Percentiles rank a stretch among this genome's conserved stretches.
Evolutionary conservation across 2,329 filamentous ascomycete species (phyloP).

Genomic region (Diaporthe longicolla): DNA sequence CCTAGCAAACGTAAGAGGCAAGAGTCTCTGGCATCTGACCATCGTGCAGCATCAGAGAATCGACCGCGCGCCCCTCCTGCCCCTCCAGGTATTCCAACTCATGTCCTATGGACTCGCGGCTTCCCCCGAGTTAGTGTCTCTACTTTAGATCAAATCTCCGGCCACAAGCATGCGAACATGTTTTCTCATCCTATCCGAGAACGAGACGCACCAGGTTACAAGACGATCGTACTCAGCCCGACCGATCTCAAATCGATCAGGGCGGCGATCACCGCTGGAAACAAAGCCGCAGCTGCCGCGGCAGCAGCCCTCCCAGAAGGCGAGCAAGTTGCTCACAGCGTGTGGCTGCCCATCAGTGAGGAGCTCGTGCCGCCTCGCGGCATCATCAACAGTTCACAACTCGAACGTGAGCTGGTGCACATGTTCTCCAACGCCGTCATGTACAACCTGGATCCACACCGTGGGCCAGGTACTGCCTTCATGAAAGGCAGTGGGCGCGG

Average conservation of each 20-base stretch:
- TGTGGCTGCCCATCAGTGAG: constrained; percentile 78
- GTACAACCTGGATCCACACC: constrained; percentile 90
- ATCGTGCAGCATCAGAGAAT: constrained; percentile 36
- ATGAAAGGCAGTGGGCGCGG: constrained; percentile 57
- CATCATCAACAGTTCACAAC: constrained; percentile 92
- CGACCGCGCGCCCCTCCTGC: constrained; percentile 35
- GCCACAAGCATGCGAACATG: constrained; percentile 83
- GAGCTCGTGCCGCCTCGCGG: constrained; percentile 88
- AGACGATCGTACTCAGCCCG: constrained; percentile 79
- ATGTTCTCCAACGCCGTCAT: constrained; percentile 99
- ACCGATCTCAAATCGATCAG: constrained; percentile 85
- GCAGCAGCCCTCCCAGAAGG: constrained; percentile 73
- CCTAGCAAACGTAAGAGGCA: constrained; percentile 70
- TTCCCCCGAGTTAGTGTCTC: constrained; percentile 81
- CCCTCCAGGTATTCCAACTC: constrained; percentile 62
- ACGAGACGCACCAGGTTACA: constrained; percentile 82
- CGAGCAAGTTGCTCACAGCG: constrained; percentile 68
- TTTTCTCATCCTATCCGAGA: constrained; percentile 83
- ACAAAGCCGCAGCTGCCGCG: constrained; percentile 72
- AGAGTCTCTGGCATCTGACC: constrained; percentile 57
- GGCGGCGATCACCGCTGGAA: constrained; percentile 80
- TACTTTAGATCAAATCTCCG: constrained; percentile 82
- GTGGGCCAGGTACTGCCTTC: constrained; percentile 77
- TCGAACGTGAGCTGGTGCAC: constrained; percentile 93
- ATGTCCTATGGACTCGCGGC: constrained; percentile 82